Evolutionary conservation across 2,329 filamentous ascomycete genomes (phyloP).

Genomic region (Cladosporium velox): DNA sequence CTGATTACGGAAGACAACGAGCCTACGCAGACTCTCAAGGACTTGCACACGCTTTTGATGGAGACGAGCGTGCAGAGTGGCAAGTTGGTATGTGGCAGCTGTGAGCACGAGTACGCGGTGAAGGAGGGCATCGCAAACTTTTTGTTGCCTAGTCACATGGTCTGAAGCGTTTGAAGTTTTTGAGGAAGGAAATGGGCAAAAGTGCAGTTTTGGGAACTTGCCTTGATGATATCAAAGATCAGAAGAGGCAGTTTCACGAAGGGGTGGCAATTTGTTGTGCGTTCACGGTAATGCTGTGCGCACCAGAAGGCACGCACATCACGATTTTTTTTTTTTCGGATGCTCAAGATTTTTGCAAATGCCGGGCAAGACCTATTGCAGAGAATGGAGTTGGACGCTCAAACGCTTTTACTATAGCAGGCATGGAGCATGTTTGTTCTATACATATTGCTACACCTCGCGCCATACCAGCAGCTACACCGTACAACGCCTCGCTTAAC

Average conservation of each 20-base stretch:
- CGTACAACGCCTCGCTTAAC: conserved; percentile 6
- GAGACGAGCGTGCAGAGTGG: conserved; percentile 90
- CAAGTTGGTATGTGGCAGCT: conserved; percentile 85
- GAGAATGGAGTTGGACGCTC: background rate
- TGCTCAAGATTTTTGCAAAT: background rate
- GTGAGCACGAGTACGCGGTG: conserved; percentile 89
- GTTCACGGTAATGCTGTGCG: background rate
- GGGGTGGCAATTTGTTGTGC: background rate
- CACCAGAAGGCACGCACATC: background rate
- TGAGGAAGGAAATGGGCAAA: background rate
- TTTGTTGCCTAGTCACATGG: conserved; percentile 87
- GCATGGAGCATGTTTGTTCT: conserved; percentile 2
- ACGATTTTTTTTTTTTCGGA: background rate
- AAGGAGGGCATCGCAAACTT: conserved; percentile 98
- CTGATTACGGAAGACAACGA: conserved; percentile 60
- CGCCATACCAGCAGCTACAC: background rate
- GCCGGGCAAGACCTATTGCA: background rate
- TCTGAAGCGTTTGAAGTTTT: conserved; percentile 46
- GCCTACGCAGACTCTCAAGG: conserved; percentile 67
- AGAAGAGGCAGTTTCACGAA: background rate
- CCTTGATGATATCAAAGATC: background rate
- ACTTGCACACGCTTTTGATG: conserved; percentile 78
- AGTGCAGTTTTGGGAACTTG: background rate
- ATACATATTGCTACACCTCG: conserved; percentile 6
- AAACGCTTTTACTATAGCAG: background rate